phyloP scores from a whole-genome alignment of 768 basidiomycete species.

The Thelephora aurantiotincta region DNA sequence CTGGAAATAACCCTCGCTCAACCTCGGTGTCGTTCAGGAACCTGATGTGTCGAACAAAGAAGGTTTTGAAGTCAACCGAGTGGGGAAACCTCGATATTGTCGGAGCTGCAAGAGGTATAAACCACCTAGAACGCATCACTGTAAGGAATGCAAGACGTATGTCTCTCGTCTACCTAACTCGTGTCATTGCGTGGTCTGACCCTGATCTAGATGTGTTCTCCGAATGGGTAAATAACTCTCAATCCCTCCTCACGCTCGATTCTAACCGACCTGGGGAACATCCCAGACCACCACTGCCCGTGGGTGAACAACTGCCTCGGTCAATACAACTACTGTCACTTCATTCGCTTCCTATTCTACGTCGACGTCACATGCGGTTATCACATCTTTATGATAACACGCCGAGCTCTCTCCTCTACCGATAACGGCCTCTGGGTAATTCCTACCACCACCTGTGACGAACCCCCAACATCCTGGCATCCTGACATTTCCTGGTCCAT shows the following conservation, averaged over 20 bases:
- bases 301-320: conserved; percentile 96
- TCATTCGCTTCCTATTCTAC: conserved; percentile 83
- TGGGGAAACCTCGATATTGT: conserved; percentile 74
- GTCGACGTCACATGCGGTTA: conserved; percentile 86
- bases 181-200: not conserved
- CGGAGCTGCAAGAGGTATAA: conserved; percentile 77
- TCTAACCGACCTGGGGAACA: conserved; percentile 3
- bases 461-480: not conserved
- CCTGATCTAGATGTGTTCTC: conserved; percentile 50
- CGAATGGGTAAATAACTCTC: conserved; percentile 58
- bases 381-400: conserved; percentile 73
- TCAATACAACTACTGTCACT: conserved; percentile 79
- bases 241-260: not conserved
- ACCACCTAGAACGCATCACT: conserved; percentile 87
- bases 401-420: conserved; percentile 38
- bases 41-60: conserved; percentile 56
- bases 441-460: conserved; percentile 3
- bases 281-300: conserved; percentile 76
- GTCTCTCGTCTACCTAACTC: conserved; percentile 12
- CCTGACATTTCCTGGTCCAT: conserved; percentile 1
- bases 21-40: conserved; percentile 28
- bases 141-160: conserved; percentile 72
- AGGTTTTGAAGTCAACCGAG: conserved; percentile 86
- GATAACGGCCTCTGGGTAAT: conserved; percentile 38
- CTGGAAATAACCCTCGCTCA: not conserved